Base-by-base conservation (phyloP, 2,329 filamentous ascomycete species). In the Magnaporthales sp. region DNA sequence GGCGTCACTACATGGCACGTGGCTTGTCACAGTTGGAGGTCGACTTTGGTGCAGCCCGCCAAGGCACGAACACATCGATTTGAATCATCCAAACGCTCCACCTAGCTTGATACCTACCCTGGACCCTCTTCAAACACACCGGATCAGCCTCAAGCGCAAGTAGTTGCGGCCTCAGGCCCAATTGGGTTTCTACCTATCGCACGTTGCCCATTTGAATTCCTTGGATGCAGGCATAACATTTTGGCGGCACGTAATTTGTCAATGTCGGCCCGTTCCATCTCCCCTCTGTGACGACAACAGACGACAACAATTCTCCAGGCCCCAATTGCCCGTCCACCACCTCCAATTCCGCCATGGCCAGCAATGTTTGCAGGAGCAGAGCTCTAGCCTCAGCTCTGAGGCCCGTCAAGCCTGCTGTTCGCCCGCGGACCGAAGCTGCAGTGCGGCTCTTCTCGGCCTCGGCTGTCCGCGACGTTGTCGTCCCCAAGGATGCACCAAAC, bases 401-500 rank as follows among this genome's bases (percentile, higher is more conserved):
- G 74, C 81, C 84, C n/a, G 77, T 78, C 63, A 83, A 78, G 72
- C 77, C 80, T 66, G 78, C 78, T 60, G 56, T 80, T 69, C 77
- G 72, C 71, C 75, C 72, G 73, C 80, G 75, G 70, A 78, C 72
- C 70, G 77, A 78, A 30, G 76, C 78, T 71, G 75, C 75, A 64
- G 74, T 78, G 73, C 80, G 84, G 73, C 79, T 81, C 79, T 76
- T 88, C 75, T 80, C 81, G 68, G 81, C 77, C 66, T 31, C 51
- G 19, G 54, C 51, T 22, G 64, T 30, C 64, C 64, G 64, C 24
- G 64, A 26, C 24, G 64, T 65, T 54, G 64, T 82, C 83, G 63
- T 70, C 71, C 76, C 80, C 75, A 85, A 86, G 76, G 85, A 89
- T 68, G 79, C 81, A 62, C 81, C 85, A 68, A 91, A 93, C 80